Conservation (phyloP, 2,329 filamentous ascomycete species). For the Aspergillus arachidicola region DNA sequence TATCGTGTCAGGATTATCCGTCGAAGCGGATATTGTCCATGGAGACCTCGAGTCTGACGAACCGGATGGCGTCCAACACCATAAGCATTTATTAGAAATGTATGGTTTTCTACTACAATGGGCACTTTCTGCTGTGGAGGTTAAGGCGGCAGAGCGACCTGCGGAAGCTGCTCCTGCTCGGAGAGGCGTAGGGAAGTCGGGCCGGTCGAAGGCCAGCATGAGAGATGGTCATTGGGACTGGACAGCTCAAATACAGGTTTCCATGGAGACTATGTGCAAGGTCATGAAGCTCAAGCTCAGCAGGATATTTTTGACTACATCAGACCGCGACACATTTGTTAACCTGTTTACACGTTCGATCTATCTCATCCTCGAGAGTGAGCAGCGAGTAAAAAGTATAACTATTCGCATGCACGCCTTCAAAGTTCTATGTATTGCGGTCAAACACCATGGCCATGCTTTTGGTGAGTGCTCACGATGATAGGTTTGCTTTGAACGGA, state of each 20-base stretch:
- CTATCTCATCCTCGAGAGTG: constrained; percentile 91
- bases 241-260: constrained; percentile 79
- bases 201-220: constrained; percentile 67
- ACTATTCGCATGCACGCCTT: constrained; percentile 95
- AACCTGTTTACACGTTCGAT: constrained; percentile 88
- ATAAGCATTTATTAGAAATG: constrained; percentile 90
- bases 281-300: constrained; percentile 89
- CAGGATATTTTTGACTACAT: constrained; percentile 93
- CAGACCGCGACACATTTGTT: constrained; percentile 93
- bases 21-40: constrained; percentile 83
- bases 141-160: constrained; percentile 88
- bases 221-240: constrained; percentile 89
- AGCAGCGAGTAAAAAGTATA: constrained; percentile 85
- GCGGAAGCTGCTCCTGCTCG: constrained; percentile 70
- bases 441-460: constrained; percentile 96
- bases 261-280: constrained; percentile 93
- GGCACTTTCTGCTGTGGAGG: constrained; percentile 92
- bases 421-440: constrained; percentile 92
- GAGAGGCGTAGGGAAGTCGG: constrained; percentile 72
- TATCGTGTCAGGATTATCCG: constrained; percentile 79
- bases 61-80: constrained; percentile 80
- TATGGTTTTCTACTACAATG: constrained; percentile 94
- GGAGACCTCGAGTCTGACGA: constrained; percentile 90
- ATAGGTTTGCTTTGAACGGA: neutral
- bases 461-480: constrained; percentile 65